Base-by-base conservation (phyloP, 805 yeast species). In the Pichia manshurica region DNA sequence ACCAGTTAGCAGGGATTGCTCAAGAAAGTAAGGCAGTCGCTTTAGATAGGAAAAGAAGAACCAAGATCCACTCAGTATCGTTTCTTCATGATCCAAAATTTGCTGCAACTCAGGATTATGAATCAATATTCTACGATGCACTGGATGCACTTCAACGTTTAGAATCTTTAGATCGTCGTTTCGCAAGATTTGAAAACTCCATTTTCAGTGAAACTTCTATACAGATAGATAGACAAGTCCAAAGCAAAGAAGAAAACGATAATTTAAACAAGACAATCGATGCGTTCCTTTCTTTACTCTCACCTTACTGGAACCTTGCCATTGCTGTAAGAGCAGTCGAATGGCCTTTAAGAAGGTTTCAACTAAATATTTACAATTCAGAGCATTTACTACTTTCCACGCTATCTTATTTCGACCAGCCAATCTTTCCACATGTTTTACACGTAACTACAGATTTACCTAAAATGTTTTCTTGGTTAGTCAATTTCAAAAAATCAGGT, bases 21-120 rank as follows among this genome's bases (percentile, higher is more conserved):
- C 72, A 72, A 51, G 77, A 73, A 50, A 79, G 78, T 45, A 79
- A 84, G 41, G 79, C 91, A 32, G 79, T 86, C 45, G 88, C 89
- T 2, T 72, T 85, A 53, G 97, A 91, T 63, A 79, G 97, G 64
- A 89, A 89, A 66, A 75, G 79, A 57, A 75, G 97, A 64, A 87
- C 89, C 53, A 86, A 84, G 65, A 70, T 89, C 49, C 99, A 93
- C 62, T 81, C 95, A 34, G 82, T 87, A 35, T 93, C 99, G 42
- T 77, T 93, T 54, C 76, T 93, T 23, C 90, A 84, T 64, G 95
- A 87, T 38, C 75, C 96, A 9, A 81, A 83, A 57, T 81, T 80
- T 51, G 99, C 99, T 16, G 87, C 95, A n/a, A 78, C 90, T 32
- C 98, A 93, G 69, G 99, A 93, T 64, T 90, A 79, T 59, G 96